These are phyloP conservation scores for Colletotrichum magnum DNA, from an alignment of 2,329 filamentous ascomycete genomes.

Conservation along the genomic window DNA sequence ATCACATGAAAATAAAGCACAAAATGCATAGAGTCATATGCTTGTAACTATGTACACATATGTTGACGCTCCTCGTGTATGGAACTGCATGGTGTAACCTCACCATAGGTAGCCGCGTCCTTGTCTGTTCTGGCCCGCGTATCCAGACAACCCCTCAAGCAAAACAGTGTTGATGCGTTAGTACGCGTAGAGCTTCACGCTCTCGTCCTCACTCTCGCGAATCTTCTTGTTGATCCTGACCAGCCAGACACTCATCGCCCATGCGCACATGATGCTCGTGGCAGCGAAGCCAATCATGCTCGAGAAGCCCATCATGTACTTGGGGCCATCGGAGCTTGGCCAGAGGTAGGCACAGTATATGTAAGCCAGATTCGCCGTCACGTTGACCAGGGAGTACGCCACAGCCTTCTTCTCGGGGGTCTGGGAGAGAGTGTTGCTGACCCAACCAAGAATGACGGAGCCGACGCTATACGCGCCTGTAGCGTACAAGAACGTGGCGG, in stretches of 20 bases:
- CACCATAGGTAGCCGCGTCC: too few species aligned
- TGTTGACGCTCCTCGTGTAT: too few species aligned
- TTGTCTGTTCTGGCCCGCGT: too few species aligned
- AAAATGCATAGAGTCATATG: too few species aligned
- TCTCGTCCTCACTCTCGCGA: constrained; percentile 41
- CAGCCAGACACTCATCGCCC: constrained; percentile 42
- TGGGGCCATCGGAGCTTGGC: constrained; percentile 61
- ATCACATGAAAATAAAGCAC: too few species aligned
- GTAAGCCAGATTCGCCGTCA: constrained; percentile 67
- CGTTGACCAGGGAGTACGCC: constrained; percentile 71
- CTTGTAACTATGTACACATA: too few species aligned
- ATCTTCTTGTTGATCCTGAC: constrained; percentile 43
- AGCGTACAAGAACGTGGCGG: constrained; percentile 38
- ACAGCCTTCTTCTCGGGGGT: constrained; percentile 78
- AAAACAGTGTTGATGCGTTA: constrained; percentile 11
- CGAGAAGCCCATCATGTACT: constrained; percentile 67
- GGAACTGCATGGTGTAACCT: too few species aligned
- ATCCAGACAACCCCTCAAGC: too few species aligned
- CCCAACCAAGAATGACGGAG: constrained; percentile 72
- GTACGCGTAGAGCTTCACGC: constrained; percentile 43
- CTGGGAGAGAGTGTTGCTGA: constrained; percentile 81
- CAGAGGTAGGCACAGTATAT: constrained; percentile 70
- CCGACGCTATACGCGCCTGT: constrained; percentile 31
- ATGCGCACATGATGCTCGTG: constrained; percentile 32
- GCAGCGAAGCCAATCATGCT: constrained; percentile 73